A percentile compares a stretch with the other conserved stretches of the same genome.
Conservation (phyloP, 176 grass and related monocot genomes). For the Puya raimondii region DNA sequence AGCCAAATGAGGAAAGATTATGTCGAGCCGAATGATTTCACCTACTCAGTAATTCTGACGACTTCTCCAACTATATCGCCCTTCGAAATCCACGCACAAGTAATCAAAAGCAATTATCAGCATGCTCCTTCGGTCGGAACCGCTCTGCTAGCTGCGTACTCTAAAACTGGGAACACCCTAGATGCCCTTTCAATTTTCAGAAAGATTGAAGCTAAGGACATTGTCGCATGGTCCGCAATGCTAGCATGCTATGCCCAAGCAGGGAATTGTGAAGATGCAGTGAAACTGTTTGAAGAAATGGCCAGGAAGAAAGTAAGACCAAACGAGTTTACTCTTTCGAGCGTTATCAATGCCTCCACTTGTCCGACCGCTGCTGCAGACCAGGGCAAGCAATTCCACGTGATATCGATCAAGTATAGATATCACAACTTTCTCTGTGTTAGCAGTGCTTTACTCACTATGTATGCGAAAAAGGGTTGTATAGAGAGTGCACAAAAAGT, state of each 20-base stretch:
- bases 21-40: conserved; percentile 61
- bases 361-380: conserved; percentile 34
- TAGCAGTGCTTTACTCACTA: conserved; percentile 54
- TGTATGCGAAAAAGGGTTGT: conserved; percentile 73
- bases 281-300: conserved; percentile 51
- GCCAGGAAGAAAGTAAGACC: conserved; percentile 32
- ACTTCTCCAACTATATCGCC: conserved; percentile 29
- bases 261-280: conserved; percentile 49
- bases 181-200: conserved; percentile 50
- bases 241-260: conserved; percentile 60
- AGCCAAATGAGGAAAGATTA: conserved; percentile 47
- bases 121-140: conserved; percentile 44
- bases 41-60: conserved; percentile 57
- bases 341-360: conserved; percentile 50
- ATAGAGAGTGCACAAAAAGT: conserved; percentile 56
- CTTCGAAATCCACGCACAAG: conserved; percentile 52
- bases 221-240: conserved; percentile 73
- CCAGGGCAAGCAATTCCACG: conserved; percentile 68
- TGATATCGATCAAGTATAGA: conserved; percentile 54
- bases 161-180: conserved; percentile 32
- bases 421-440: conserved; percentile 49
- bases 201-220: conserved; percentile 51
- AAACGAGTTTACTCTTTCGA: conserved; percentile 78
- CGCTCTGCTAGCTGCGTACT: conserved; percentile 54
- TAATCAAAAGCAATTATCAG: conserved; percentile 58